Evolutionary conservation across 495 filamentous ascomycete genomes (phyloP), one percentile per base, ranked within the genome.

Genomic region (Penicillium malachiteum): DNA sequence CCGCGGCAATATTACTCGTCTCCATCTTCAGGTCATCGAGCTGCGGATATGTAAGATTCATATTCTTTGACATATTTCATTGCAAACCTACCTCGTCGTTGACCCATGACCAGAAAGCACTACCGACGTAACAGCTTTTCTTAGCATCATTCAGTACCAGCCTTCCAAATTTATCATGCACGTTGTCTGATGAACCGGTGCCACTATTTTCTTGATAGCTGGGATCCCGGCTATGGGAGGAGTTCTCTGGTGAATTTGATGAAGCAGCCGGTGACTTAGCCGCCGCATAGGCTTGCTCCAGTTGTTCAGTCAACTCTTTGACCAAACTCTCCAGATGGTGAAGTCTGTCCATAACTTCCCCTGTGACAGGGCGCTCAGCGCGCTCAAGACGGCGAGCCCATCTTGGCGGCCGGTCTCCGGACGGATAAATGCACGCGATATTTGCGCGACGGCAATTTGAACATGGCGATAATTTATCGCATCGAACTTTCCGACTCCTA

Each of bases 401-500:
- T 67, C 75, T 71, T 52, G 78, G 79, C 12, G 76, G 68, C 7
- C 70, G 74, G 54, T 78, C 71, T 12, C 55, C 59, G 3, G 72
- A 66, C 0, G 82, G 82, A 51, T 77, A 71, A 54, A 83, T 68
- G 59, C 84, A 87, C 5, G 75, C 70, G 52, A 85, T 81, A 58
- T 81, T 80, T 11, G 83, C 84, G 3, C 79, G 82, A 50, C 78
- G 78, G 65, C 86, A 89, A 63, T 85, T 86, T 5, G 83, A 81
- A 61, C 86, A 89, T 17, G 86, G 86, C 16, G 77, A 78, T 17
- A 79, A 78, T 60, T 86, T 89, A 66, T 88, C 82, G 59, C 86
- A 89, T 30, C 84, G 84, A 38, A 88, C 86, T 74, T 88, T 87
- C 16, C 84, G 79, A 12, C 66, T 71, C 9, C 84, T 71, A 58